These are phyloP conservation scores for Amanita polypyramis DNA, from an alignment of 768 basidiomycete genomes.

Conservation along the genomic window DNA sequence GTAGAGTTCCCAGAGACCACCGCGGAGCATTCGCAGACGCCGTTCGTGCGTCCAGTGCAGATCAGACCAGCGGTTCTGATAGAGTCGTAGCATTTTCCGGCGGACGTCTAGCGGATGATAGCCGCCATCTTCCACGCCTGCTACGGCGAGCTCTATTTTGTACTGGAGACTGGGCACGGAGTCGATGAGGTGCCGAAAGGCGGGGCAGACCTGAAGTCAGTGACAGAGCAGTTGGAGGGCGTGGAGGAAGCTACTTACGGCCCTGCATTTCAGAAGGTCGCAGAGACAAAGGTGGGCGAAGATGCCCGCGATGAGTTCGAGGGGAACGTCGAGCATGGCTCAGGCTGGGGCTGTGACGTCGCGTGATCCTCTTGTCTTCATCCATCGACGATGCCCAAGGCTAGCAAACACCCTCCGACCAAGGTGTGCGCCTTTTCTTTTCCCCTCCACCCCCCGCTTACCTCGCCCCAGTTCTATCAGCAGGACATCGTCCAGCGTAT, in stretches of 20 bases:
- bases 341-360: background rate
- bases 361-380: background rate
- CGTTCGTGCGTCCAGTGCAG: slow-evolving; percentile 23
- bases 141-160: slow-evolving; percentile 9
- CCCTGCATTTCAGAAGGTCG: slow-evolving; percentile 6
- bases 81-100: slow-evolving; percentile 4
- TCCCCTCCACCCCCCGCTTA: background rate
- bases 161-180: slow-evolving; percentile 8
- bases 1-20: slow-evolving; percentile 46
- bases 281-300: slow-evolving; percentile 4
- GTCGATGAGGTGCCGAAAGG: slow-evolving; percentile 1
- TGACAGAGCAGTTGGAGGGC: background rate
- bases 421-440: background rate
- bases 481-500: slow-evolving; percentile 54
- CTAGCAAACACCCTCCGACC: background rate
- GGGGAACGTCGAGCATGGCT: background rate
- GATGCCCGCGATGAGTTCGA: slow-evolving; percentile 4
- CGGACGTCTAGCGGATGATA: slow-evolving; percentile 25
- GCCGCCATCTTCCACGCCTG: slow-evolving; percentile 6
- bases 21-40: slow-evolving; percentile 28
- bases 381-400: background rate
- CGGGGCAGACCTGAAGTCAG: background rate
- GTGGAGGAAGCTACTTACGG: no score
- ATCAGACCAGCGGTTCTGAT: slow-evolving; percentile 15
- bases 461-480: slow-evolving; percentile 42